Conservation (phyloP, 768 basidiomycete genomes). For the Boletus sp. region DNA sequence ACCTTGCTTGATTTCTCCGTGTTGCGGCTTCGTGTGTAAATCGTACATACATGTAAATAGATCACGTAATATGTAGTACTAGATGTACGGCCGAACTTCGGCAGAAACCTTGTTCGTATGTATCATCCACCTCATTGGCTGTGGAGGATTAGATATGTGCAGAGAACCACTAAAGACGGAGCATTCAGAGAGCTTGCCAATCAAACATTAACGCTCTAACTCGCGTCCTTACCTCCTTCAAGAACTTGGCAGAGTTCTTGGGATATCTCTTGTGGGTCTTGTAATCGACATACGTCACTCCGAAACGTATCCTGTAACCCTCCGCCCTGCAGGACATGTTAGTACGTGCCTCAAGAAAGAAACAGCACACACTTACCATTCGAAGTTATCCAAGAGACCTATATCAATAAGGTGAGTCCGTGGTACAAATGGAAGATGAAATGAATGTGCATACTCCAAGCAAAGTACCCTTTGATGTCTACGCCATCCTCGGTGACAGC, state of each 20-base stretch:
- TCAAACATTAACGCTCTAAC: neutral
- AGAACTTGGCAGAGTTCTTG: constrained; percentile 62
- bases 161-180: constrained; percentile 4
- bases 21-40: too few relatives aligned
- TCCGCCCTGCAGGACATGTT: constrained; percentile 45
- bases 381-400: constrained; percentile 75
- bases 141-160: neutral
- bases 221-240: constrained; percentile 45
- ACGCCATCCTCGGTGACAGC: constrained; percentile 67
- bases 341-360: neutral
- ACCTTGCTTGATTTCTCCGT: too few relatives aligned
- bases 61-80: too few relatives aligned
- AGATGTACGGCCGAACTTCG: too few relatives aligned
- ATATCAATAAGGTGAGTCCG: neutral
- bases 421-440: neutral
- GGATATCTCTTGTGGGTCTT: constrained; percentile 65
- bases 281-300: constrained; percentile 74
- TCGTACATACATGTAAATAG: too few relatives aligned
- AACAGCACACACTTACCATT: constrained; percentile 43
- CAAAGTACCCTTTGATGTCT: constrained; percentile 66
- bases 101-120: too few relatives aligned
- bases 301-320: constrained; percentile 68
- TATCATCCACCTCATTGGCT: too few relatives aligned
- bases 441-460: constrained; percentile 55
- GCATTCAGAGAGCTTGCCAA: neutral